Evolutionary conservation across 2,329 filamentous ascomycete genomes (phyloP), one percentile per base, ranked within the genome.

Genomic region (Claviceps paspali): DNA sequence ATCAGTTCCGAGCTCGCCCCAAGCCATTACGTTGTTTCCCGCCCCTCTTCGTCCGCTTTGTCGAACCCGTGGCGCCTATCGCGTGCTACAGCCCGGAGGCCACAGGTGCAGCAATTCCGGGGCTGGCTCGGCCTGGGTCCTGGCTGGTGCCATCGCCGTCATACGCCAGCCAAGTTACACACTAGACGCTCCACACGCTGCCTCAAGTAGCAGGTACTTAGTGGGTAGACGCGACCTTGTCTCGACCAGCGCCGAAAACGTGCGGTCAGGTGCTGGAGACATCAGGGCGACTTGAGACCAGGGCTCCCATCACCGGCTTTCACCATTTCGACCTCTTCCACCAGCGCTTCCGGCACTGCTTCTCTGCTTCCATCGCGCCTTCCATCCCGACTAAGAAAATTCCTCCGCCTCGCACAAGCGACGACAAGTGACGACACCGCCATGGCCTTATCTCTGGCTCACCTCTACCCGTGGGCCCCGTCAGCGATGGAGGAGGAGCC

Each of bases 391-490:
- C 38, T 37, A 40, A 37, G 34, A 34, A 26, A 6, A 5, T 22
- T 36, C 11, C 29, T 7, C 26, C 11, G 19, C 32, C 27, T 28
- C 15, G 18, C 28, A 24, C 14, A 14, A 22, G 21, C 6, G 12
- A 33, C 28, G 9, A 29, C 27, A 14, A 22, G 21, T 31, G 15
- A 9, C 26, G 17, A 18, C 35, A 30, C 28, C 29, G 35, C 28
- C 29, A 43, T 42, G 40, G 33, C 38, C 9, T 30, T 44, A 32
- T 36, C 40, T 14, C 15, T 35, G 23, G 32, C 32, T 2, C 35
- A 36, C 23, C 11, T 36, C 18, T 33, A 35, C 28, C 33, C 39
- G 14, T 36, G 39, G 36, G 30, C 33, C 10, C 17, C 21, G 21
- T 17, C 31, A 10, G 9, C 4, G 6, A 5, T 30, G 15, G 23